Conservation (phyloP, 768 basidiomycete species). For the Mycena haematopus region DNA sequence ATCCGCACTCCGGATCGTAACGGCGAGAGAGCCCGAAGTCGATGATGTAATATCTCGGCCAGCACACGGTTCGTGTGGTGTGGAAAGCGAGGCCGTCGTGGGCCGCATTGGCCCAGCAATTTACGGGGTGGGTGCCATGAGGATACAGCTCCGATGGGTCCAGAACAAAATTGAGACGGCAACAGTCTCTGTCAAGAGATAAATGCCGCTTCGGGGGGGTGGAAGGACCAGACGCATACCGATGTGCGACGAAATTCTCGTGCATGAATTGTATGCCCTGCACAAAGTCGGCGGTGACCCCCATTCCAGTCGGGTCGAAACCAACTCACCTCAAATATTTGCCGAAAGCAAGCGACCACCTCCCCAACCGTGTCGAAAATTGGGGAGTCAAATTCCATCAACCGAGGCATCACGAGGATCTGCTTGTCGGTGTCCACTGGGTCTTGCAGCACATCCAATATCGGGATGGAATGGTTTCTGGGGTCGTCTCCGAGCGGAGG, state of each 20-base stretch:
- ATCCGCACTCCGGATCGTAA: not conserved
- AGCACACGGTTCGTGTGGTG: conserved; percentile 2
- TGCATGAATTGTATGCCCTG: conserved; percentile 12
- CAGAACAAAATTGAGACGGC: not conserved
- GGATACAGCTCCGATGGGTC: conserved; percentile 10
- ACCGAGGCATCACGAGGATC: conserved; percentile 10
- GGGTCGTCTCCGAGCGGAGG: not conserved
- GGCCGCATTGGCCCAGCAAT: not conserved
- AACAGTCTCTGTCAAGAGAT: conserved; percentile 3
- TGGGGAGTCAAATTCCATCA: conserved; percentile 4
- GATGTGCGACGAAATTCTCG: conserved; percentile 15
- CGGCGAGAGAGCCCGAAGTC: not conserved
- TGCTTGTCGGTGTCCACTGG: conserved; percentile 6
- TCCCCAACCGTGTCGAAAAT: conserved; percentile 11
- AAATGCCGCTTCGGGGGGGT: no score
- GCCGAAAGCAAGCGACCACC: conserved; percentile 7
- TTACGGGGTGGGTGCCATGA: not conserved
- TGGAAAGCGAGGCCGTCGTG: no score
- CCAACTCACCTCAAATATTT: conserved; percentile 9
- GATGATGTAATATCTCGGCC: conserved; percentile 10
- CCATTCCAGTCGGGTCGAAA: no score
- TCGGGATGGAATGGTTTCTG: conserved; percentile 12
- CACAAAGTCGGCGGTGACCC: not conserved
- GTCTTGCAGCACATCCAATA: conserved; percentile 10
- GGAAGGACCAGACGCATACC: conserved; percentile 9